Evolutionary conservation across 179 eudicot species (phyloP).

Genomic region (Sideroxylon spinosum): DNA sequence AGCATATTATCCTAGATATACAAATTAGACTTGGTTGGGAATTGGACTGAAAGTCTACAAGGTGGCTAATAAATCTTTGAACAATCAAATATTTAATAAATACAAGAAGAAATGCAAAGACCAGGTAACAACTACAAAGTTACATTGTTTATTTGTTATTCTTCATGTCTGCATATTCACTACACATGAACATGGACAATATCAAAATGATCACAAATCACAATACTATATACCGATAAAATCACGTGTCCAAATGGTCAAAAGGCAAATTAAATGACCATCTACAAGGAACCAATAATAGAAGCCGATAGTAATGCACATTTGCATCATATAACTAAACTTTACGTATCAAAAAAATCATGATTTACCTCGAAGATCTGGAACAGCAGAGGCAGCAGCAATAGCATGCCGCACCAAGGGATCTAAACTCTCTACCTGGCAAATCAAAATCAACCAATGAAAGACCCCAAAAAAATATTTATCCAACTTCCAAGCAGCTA

Average conservation of each 20-base stretch:
- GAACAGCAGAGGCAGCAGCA: constrained; percentile 55
- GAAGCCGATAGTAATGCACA: background rate
- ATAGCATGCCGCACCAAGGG: constrained; percentile 85
- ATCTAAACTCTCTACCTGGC: constrained; percentile 71
- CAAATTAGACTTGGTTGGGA: background rate
- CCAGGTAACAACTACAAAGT: background rate
- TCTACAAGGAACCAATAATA: background rate
- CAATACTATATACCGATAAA: background rate
- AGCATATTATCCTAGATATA: background rate
- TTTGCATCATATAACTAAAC: background rate
- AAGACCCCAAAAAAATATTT: background rate
- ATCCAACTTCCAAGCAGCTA: background rate
- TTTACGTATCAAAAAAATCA: background rate
- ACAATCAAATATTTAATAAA: background rate
- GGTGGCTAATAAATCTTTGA: background rate
- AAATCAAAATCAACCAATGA: constrained; percentile 9
- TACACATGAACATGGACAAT: background rate
- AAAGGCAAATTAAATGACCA: background rate
- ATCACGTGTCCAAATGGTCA: background rate
- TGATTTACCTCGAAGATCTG: constrained; percentile 82
- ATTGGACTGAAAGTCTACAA: background rate
- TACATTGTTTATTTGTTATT: background rate
- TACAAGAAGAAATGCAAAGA: background rate
- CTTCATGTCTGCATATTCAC: background rate
- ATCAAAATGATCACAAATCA: background rate